These are phyloP conservation scores for Helicostylum pulchrum DNA, from an alignment of 192 early-diverging fungal genomes.

Conservation along the genomic window DNA sequence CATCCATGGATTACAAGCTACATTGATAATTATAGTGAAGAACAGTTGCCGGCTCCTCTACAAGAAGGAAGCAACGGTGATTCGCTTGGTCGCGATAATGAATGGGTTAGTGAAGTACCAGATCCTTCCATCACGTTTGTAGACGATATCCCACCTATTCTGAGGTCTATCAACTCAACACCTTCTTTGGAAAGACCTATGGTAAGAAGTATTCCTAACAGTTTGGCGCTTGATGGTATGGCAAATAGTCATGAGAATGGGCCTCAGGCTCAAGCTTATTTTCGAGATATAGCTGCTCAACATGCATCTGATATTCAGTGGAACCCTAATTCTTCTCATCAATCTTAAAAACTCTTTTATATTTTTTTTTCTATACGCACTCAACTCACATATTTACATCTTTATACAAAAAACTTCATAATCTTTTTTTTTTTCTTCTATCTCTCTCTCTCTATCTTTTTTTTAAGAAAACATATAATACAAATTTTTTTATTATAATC, in stretches of 20 bases:
- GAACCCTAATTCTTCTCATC: not conserved
- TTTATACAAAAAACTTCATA: not conserved
- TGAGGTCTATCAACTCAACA: not conserved
- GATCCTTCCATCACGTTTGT: not conserved
- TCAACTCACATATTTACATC: not conserved
- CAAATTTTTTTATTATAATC: too few species aligned
- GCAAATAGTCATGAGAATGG: conserved; percentile 12
- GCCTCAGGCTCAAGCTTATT: conserved; percentile 26
- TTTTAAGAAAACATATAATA: not conserved
- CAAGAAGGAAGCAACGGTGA: too few species aligned
- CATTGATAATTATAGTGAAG: conserved; percentile 15
- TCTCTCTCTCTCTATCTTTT: not conserved
- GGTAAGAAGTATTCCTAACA: conserved; percentile 22
- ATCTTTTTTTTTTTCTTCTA: not conserved
- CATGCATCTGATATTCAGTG: conserved; percentile 12
- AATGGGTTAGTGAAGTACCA: not conserved
- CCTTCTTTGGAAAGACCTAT: conserved; percentile 9
- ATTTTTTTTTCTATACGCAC: not conserved
- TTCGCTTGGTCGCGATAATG: not conserved
- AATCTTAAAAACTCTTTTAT: too few species aligned
- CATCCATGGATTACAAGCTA: conserved; percentile 70
- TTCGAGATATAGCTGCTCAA: conserved; percentile 17
- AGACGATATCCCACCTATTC: not conserved
- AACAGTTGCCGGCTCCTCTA: not conserved
- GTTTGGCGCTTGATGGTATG: conserved; percentile 22